Evolutionary conservation across 1,284 basidiomycete species (phyloP), one percentile per base, ranked within the genome.

Genomic region (Vanrija humicola): DNA sequence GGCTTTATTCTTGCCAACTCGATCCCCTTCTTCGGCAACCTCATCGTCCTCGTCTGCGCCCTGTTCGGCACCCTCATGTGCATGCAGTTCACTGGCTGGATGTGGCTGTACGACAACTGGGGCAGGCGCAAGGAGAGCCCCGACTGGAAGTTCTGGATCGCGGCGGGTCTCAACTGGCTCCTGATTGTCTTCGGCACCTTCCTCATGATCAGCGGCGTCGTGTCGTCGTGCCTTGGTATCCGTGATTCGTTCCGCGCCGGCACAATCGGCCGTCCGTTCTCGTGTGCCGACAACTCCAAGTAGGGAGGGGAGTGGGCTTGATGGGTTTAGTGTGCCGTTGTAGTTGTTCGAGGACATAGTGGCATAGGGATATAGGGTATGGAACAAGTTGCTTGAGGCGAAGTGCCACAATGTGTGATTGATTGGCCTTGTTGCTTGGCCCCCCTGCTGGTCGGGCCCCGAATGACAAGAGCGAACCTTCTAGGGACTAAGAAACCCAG

Each of bases 31-130:
- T 65, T 65, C 51, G 54, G 55, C 45, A 54, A 59, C 46, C 54
- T 68, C 12, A 42, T 71, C 15, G 59, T 59, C 8, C 50, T 71
- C 38, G 56, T 67, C 23, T 66, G 66, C 19, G 63, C 64, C 12
- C 52, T 67, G 6, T 52, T 58, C 48, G 59, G 46, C 40, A 63
- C 60, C 12, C 53, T 56, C 5, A 44, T 61, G 12, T 54, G 49
- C 26, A 39, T 64, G 40, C 47, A 45, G 8, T 38, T 56, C 34
- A 59, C 62, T 48, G 58, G 61, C 10, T 61, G 53, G 59, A 70
- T 70, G 68, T 70, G 56, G 58, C 55, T 70, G 8, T 66, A 50
- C 48, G 64, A 67, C 54, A 63, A 66, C 48, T 55, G 60, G 61
- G 42, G 55, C 43, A 18, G 28, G 5, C 47, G 23, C 42, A 25